A percentile compares a stretch with the other conserved stretches of the same genome.
Evolutionary conservation across 148 eudicot species (phyloP).

Genomic region (Vaccinium darrowii): DNA sequence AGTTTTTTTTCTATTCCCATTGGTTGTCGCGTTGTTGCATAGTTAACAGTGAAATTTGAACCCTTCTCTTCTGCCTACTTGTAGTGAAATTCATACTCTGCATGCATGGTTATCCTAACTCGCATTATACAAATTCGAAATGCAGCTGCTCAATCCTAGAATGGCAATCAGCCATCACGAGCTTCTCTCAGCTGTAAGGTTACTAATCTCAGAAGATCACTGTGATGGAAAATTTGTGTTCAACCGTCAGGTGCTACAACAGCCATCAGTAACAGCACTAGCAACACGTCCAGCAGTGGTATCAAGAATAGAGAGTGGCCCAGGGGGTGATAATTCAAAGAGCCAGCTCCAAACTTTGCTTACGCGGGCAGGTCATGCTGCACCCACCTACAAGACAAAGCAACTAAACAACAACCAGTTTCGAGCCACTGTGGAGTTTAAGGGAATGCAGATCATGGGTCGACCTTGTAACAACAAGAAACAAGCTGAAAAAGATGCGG

Average conservation of each 20-base stretch:
- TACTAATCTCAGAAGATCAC: constrained; percentile 64
- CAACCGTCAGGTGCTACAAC: constrained; percentile 47
- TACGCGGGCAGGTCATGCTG: constrained; percentile 67
- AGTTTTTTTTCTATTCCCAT: neutral
- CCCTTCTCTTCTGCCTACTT: neutral
- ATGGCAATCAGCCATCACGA: constrained; percentile 55
- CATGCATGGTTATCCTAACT: neutral
- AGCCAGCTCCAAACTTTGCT: constrained; percentile 86
- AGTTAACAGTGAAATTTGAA: neutral
- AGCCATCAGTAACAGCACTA: constrained; percentile 34
- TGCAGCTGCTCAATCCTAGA: constrained; percentile 80
- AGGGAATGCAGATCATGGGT: constrained; percentile 80
- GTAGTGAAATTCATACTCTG: neutral
- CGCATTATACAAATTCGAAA: neutral
- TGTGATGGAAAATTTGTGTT: constrained; percentile 76
- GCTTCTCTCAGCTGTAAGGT: constrained; percentile 66
- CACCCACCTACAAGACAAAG: constrained; percentile 65
- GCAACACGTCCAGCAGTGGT: constrained; percentile 31
- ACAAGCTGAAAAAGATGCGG: constrained; percentile 93
- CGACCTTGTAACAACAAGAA: constrained; percentile 82
- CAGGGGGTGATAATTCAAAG: constrained; percentile 95
- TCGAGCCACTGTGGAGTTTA: constrained; percentile 68
- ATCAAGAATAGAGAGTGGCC: constrained; percentile 69
- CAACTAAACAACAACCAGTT: constrained; percentile 72
- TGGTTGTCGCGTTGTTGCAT: neutral